These are phyloP conservation scores for Chrysanthemum lavandulifolium DNA, from an alignment of 129 eudicot species.

Conservation along the genomic window DNA sequence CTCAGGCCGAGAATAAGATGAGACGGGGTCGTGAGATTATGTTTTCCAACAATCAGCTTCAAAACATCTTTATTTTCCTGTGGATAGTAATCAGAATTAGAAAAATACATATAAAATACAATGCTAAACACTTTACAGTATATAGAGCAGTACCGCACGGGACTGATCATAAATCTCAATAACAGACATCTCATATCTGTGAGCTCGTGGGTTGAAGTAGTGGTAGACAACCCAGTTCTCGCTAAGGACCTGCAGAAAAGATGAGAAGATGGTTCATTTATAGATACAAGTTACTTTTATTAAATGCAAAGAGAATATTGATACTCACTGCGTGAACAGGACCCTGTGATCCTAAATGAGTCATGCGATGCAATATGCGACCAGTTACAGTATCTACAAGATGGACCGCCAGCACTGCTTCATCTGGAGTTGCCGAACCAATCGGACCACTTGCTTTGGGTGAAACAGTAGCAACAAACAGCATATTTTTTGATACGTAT, in stretches of 20 bases:
- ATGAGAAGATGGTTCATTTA: slow-evolving; percentile 1
- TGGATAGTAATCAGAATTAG: slow-evolving; percentile 12
- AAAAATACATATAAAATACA: not conserved
- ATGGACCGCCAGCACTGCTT: slow-evolving; percentile 71
- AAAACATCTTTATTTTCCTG: slow-evolving; percentile 90
- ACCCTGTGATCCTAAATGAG: slow-evolving; percentile 95
- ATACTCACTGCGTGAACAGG: slow-evolving; percentile 97
- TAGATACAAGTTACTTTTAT: not conserved
- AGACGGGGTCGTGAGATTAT: slow-evolving; percentile 85
- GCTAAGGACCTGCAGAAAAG: slow-evolving; percentile 71
- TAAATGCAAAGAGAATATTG: slow-evolving; percentile 3
- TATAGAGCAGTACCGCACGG: slow-evolving; percentile 69
- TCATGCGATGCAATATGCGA: slow-evolving; percentile 87
- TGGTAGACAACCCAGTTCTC: slow-evolving; percentile 99
- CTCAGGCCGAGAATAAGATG: slow-evolving; percentile 95
- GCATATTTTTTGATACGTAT: slow-evolving; percentile 71
- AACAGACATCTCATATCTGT: slow-evolving; percentile 96
- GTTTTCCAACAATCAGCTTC: slow-evolving; percentile 93
- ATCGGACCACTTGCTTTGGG: slow-evolving; percentile 92
- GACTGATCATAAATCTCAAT: slow-evolving; percentile 94
- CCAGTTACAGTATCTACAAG: slow-evolving; percentile 92
- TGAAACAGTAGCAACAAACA: slow-evolving; percentile 86
- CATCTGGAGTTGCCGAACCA: slow-evolving; percentile 96
- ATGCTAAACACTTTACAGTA: not conserved
- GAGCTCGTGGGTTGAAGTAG: slow-evolving; percentile 95